Evolutionary conservation across 345 rosid species (phyloP).

Genomic region (Lagerstroemia speciosa): DNA sequence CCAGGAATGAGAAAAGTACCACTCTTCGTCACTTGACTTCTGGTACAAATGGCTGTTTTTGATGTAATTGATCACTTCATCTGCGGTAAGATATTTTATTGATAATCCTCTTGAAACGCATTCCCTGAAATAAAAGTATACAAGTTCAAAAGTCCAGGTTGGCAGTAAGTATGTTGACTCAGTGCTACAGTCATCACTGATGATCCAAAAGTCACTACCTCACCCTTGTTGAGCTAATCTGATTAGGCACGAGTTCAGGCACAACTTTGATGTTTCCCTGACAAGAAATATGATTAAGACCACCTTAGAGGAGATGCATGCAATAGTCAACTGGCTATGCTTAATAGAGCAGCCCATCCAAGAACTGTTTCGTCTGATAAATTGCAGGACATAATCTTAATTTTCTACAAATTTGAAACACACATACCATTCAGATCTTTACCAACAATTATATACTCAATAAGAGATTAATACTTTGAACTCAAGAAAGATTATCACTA

Average conservation of each 20-base stretch:
- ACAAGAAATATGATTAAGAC: slow-evolving; percentile 4
- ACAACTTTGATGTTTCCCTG: slow-evolving; percentile 59
- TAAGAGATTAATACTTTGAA: not conserved
- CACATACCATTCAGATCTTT: not conserved
- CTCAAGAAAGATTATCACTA: not conserved
- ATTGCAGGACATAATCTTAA: not conserved
- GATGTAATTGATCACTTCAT: slow-evolving; percentile 56
- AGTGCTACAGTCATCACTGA: not conserved
- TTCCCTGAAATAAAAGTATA: slow-evolving; percentile 39
- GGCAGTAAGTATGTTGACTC: not conserved
- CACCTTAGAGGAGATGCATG: not conserved
- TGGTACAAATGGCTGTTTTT: slow-evolving; percentile 38
- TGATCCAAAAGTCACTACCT: slow-evolving; percentile 31
- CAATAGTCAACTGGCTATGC: not conserved
- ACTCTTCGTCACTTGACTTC: slow-evolving; percentile 10
- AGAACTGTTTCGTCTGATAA: not conserved
- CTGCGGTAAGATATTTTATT: slow-evolving; percentile 62
- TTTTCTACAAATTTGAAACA: not conserved
- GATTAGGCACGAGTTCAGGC: slow-evolving; percentile 62
- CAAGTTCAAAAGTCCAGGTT: not conserved
- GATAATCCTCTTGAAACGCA: slow-evolving; percentile 69
- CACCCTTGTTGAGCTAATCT: slow-evolving; percentile 74
- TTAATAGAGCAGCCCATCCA: not conserved
- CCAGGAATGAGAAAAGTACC: slow-evolving; percentile 2
- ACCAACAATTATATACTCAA: not conserved